These are phyloP conservation scores for Leptographium procerum DNA, from an alignment of 2,329 filamentous ascomycete genomes.

Conservation along the genomic window DNA sequence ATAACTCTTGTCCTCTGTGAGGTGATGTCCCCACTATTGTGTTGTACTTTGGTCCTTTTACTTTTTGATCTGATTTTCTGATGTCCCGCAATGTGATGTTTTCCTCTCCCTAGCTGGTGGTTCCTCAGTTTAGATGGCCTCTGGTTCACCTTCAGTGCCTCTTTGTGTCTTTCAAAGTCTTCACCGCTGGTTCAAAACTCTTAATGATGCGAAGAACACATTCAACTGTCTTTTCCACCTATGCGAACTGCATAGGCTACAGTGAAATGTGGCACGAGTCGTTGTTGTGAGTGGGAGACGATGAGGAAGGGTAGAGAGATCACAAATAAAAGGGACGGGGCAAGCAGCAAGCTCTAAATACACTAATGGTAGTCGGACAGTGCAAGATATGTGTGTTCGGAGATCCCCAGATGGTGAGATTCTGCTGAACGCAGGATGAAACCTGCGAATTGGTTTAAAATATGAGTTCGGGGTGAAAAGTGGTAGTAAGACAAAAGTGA, in stretches of 20 bases:
- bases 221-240: neutral
- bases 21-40: neutral
- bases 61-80: neutral
- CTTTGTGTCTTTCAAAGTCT: neutral
- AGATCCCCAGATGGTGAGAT: no score
- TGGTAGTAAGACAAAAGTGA: neutral
- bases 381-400: no score
- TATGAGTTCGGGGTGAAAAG: no score
- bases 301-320: no score
- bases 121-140: neutral
- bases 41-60: neutral
- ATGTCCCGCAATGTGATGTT: neutral
- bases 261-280: no score
- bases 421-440: no score
- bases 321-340: no score
- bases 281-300: no score
- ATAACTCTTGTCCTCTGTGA: neutral
- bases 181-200: neutral
- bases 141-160: neutral
- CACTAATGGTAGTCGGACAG: no score
- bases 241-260: no score
- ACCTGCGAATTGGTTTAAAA: no score
- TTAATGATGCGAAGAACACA: neutral
- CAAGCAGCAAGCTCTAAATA: no score
- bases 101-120: neutral